Evolutionary conservation across 2,329 filamentous ascomycete genomes (phyloP), one percentile per base, ranked within the genome.

Genomic region (Aspergillus thermomutatus): DNA sequence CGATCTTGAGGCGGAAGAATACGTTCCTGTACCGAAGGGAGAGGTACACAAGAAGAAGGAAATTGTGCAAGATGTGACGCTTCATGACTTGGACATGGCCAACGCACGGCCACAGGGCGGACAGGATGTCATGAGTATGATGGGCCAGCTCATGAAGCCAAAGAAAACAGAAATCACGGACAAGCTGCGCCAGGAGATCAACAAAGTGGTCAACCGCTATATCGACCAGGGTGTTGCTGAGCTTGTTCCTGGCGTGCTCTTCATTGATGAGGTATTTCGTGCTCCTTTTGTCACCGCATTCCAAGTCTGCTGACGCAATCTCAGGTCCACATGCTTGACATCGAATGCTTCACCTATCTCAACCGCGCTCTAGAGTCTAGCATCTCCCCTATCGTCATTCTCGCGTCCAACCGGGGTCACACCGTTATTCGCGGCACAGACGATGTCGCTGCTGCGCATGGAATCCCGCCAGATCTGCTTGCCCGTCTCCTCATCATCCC

Each of bases 31-130:
- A 62, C 94, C 94, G 56, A 99, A 99, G 81, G 94, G 94, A 57
- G 94, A 99, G 70, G 94, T 99, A 53, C 94, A 97, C 82, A 99
- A 99, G 85, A 97, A 97, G 86, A 99, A 99, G 82, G 94, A 99
- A 78, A 96, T 99, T 66, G 94, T 99, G 37, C 94, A 99, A 75
- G 94, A 99, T 70, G 94, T 99, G 61, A 97, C 94, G 48, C 83
- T 99, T 62, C 94, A 99, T 75, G 94, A 99, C 72, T 82, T 99
- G 55, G 94, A 99, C 71, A 89, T 97, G 61, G 94, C 94, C 63
- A 99, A 99, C 70, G 90, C 94, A 14, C 83, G 93, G 68, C 94
- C 94, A 4, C 92, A 97, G 79, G 94, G 94, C 53, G 94, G 94
- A 47, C 94, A 99, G 81, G 94, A 99, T 75, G 96, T 99, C 64